A percentile compares a stretch with the other conserved stretches of the same genome.
These are phyloP conservation scores for Xylaria sp. DNA, from an alignment of 2,329 filamentous ascomycete genomes.

Conservation along the genomic window DNA sequence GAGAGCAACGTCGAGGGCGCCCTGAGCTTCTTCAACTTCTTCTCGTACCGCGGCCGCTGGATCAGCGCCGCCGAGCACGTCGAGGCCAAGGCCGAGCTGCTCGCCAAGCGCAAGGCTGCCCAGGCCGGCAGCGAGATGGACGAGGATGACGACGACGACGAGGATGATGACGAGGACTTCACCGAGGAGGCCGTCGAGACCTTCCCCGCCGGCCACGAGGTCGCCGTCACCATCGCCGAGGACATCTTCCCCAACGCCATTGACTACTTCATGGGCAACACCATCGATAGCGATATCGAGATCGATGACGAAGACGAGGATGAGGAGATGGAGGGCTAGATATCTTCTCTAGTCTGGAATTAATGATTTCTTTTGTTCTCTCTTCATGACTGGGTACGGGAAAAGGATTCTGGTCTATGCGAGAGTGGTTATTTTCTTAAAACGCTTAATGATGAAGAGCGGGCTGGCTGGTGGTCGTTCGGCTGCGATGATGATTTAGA, in stretches of 20 bases:
- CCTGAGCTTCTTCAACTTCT: constrained; percentile 76
- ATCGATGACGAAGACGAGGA: constrained; percentile 46
- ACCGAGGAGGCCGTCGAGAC: constrained; percentile 50
- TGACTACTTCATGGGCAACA: constrained; percentile 47
- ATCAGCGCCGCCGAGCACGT: constrained; percentile 70
- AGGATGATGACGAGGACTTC: constrained; percentile 50
- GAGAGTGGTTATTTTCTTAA: constrained; percentile 18
- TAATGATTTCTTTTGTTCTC: constrained; percentile 31
- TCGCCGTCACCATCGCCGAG: constrained; percentile 46
- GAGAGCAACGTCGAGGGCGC: constrained; percentile 49
- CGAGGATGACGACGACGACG: constrained; percentile 53
- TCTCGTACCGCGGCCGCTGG: constrained; percentile 70
- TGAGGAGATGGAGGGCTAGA: constrained; percentile 46
- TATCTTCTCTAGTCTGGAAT: not conserved
- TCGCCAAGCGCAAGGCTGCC: constrained; percentile 46
- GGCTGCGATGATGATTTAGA: constrained; percentile 39
- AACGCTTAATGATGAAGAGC: constrained; percentile 35
- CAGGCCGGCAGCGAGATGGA: constrained; percentile 46
- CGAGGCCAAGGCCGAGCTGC: constrained; percentile 58
- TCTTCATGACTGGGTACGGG: constrained; percentile 34
- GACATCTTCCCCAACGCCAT: constrained; percentile 47
- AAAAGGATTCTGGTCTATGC: constrained; percentile 31
- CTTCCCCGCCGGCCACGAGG: constrained; percentile 47
- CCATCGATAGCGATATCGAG: constrained; percentile 45
- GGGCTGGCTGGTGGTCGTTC: constrained; percentile 28